Evolutionary conservation across 2,329 filamentous ascomycete species (phyloP), one percentile per base, ranked within the genome.

Genomic region (Ceratocystis albifundus): DNA sequence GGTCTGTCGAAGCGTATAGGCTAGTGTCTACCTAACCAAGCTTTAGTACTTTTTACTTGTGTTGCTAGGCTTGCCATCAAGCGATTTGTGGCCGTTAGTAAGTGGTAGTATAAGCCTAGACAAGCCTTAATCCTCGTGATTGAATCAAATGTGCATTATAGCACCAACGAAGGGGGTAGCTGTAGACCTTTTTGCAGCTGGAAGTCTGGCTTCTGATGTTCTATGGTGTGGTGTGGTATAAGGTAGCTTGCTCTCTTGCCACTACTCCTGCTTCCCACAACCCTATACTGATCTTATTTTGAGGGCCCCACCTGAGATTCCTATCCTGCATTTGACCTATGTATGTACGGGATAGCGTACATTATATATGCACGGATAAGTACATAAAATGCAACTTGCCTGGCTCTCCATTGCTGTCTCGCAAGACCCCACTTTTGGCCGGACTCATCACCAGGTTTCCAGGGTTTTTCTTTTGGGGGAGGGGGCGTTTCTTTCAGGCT

Each of bases 351-450:
- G 36, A 41, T 41, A 15, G 4, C 4, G 36, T 41, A 41, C 36
- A 15, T 15, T 41, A 25, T 53, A 53, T 53, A 53, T 53, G 48
- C 48, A 28, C 25, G 48, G 48, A 53, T 48, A 48, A 48, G 48
- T 53, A 28, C 48, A 53, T 17, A 6, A 4, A 53, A 53, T 59
- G 55, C 55, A 17, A 59, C 28, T 36, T 59, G 22, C 17, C 22
- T 53, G 55, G n/a, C n/a, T n/a, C 55, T 32, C 55, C 25, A 59
- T 59, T 59, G 30, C 55, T 59, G 55, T 8, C 12, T 8, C 12
- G 25, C 55, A 59, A 59, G 22, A n/a, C 28, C 28, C 55, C 55
- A 59, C 28, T 59, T 59, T 59, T 59, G 48, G 17, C 55, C 55
- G 55, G 22, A 28, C 53, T 32, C 25, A 30, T 30, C 30, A 7